These are phyloP conservation scores for Mortierella claussenii DNA, from an alignment of 192 early-diverging fungal genomes.

Conservation along the genomic window DNA sequence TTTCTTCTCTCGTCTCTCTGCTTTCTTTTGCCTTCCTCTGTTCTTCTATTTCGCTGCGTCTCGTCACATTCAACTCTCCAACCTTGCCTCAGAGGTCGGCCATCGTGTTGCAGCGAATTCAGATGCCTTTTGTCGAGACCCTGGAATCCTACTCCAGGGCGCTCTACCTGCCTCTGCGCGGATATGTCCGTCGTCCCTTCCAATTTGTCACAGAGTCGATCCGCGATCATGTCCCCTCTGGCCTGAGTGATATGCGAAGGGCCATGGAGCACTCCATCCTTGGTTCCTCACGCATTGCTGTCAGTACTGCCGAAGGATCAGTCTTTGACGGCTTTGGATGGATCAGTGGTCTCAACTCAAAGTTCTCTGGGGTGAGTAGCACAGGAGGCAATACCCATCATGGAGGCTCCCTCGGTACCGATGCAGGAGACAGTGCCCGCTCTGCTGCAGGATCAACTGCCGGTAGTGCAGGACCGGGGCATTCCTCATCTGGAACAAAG, in stretches of 20 bases:
- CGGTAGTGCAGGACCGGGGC: not conserved
- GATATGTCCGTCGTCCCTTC: conserved; percentile 46
- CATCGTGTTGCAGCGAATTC: conserved; percentile 53
- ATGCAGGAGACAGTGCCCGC: not conserved
- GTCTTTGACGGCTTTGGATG: not conserved
- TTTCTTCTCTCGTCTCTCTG: not conserved
- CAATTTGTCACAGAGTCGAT: conserved; percentile 45
- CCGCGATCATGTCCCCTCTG: conserved; percentile 35
- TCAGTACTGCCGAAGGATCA: not conserved
- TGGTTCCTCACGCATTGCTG: conserved; percentile 3
- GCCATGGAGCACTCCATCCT: conserved; percentile 29
- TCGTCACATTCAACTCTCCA: not conserved
- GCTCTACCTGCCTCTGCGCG: conserved; percentile 49
- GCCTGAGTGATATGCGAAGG: conserved; percentile 26
- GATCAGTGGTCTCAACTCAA: not conserved
- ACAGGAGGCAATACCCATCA: not conserved
- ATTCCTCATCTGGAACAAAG: too few relatives aligned
- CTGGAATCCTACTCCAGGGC: conserved; percentile 56
- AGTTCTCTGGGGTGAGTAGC: not conserved
- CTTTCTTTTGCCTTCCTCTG: not conserved
- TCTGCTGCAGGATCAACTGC: not conserved
- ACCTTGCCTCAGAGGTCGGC: not conserved
- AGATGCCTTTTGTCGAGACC: conserved; percentile 55
- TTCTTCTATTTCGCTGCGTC: not conserved
- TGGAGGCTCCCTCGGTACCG: not conserved